phyloP scores from a whole-genome alignment of 257 asterid species.

The Salvia hispanica region DNA sequence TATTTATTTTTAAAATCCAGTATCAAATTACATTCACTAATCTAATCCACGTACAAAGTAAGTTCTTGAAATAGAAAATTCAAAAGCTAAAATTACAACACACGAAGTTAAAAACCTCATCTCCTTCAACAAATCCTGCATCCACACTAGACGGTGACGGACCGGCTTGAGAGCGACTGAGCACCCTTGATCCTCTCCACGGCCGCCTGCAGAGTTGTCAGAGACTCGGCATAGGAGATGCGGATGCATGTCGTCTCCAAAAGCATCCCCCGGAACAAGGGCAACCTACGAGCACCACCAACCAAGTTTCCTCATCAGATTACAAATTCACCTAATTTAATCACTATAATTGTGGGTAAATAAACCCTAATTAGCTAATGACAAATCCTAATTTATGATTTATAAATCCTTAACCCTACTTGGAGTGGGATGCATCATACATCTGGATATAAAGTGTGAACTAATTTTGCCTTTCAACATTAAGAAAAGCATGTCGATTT shows the following conservation, averaged over 20 bases:
- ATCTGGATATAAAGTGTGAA: no score
- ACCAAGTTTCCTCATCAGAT: neutral
- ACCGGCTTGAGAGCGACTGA: conserved; percentile 54
- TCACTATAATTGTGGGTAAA: no score
- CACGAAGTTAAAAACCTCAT: neutral
- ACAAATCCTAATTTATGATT: no score
- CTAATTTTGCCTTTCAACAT: no score
- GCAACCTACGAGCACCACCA: conserved; percentile 60
- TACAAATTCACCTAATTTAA: neutral
- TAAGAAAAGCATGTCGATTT: neutral
- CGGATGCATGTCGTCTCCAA: conserved; percentile 93
- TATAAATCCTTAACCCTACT: no score
- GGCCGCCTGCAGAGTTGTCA: conserved; percentile 68
- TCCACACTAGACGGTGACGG: conserved; percentile 43
- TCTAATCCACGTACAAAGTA: neutral
- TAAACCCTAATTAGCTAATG: no score
- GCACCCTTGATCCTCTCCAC: conserved; percentile 62
- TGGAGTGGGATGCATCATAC: no score
- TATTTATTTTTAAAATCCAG: neutral
- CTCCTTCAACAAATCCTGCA: conserved; percentile 10
- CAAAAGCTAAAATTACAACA: conserved; percentile 15
- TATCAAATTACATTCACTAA: neutral
- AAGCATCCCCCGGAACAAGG: conserved; percentile 91
- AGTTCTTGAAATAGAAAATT: conserved; percentile 8
- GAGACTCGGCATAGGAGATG: conserved; percentile 81